Conservation (phyloP, 495 filamentous ascomycete genomes). For the Tuber magnatum region DNA sequence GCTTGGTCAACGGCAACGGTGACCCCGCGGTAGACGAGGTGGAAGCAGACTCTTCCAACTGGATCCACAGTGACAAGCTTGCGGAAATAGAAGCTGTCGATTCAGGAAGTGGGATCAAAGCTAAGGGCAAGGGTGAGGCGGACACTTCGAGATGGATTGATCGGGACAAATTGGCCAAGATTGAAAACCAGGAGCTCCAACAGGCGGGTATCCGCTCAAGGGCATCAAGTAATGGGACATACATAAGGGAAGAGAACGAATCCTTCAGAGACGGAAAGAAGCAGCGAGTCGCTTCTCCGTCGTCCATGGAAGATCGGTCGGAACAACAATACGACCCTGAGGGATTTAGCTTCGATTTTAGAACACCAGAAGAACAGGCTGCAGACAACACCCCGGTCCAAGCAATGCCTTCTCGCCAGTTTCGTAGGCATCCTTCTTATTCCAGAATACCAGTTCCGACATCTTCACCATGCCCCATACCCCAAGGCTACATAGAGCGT, state of each 20-base stretch:
- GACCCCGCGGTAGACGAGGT: slow-evolving; percentile 12
- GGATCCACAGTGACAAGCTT: slow-evolving; percentile 95
- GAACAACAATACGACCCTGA: slow-evolving; percentile 45
- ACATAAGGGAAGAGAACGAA: slow-evolving; percentile 49
- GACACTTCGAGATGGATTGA: slow-evolving; percentile 78
- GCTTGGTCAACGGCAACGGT: slow-evolving; percentile 26
- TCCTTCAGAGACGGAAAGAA: slow-evolving; percentile 44
- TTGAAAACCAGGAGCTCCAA: slow-evolving; percentile 87
- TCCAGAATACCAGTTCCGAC: slow-evolving; percentile 83
- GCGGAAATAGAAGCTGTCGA: slow-evolving; percentile 50
- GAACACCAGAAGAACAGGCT: slow-evolving; percentile 72
- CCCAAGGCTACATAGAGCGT: slow-evolving; percentile 61
- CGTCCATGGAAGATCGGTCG: slow-evolving; percentile 45
- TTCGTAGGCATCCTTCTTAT: slow-evolving; percentile 43
- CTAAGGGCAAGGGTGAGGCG: slow-evolving; percentile 50
- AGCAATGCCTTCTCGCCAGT: slow-evolving; percentile 33
- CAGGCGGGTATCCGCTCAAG: slow-evolving; percentile 71
- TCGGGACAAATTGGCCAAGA: slow-evolving; percentile 84
- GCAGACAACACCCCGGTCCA: slow-evolving; percentile 50
- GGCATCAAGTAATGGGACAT: slow-evolving; percentile 50
- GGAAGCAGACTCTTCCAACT: slow-evolving; percentile 58
- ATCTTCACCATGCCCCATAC: slow-evolving; percentile 67
- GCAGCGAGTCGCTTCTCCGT: slow-evolving; percentile 47
- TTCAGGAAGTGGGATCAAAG: slow-evolving; percentile 43
- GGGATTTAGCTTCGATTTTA: slow-evolving; percentile 54